Percentiles rank a stretch among this genome's conserved stretches.
Evolutionary conservation across 805 yeast species (phyloP).

Genomic region (Metschnikowia santaceciliae): DNA sequence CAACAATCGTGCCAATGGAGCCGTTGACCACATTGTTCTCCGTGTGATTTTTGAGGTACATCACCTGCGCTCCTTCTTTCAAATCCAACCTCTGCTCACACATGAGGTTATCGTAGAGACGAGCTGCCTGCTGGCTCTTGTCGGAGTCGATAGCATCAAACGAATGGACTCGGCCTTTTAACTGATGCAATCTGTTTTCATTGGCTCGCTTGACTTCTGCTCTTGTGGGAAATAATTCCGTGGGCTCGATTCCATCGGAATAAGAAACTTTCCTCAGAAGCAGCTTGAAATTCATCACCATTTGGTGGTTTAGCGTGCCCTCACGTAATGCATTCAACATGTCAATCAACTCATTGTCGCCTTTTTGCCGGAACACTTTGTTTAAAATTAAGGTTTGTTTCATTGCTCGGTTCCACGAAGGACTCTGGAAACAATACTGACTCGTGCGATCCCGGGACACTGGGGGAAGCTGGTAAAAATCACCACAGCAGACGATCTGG

Average conservation of each 20-base stretch:
- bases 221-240: slow-evolving; percentile 72
- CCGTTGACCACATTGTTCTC: slow-evolving; percentile 76
- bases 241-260: slow-evolving; percentile 62
- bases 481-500: slow-evolving; percentile 74
- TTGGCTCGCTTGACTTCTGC: slow-evolving; percentile 70
- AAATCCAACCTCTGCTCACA: slow-evolving; percentile 60
- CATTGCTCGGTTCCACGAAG: slow-evolving; percentile 58
- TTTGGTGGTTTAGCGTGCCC: slow-evolving; percentile 51
- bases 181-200: slow-evolving; percentile 39
- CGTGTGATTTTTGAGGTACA: slow-evolving; percentile 67
- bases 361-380: slow-evolving; percentile 73
- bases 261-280: slow-evolving; percentile 50
- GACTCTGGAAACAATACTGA: slow-evolving; percentile 62
- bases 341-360: slow-evolving; percentile 62
- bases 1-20: slow-evolving; percentile 65
- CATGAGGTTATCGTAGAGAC: slow-evolving; percentile 58
- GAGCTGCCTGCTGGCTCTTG: slow-evolving; percentile 32
- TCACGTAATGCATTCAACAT: slow-evolving; percentile 75
- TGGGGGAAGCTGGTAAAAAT: slow-evolving; percentile 80
- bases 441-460: slow-evolving; percentile 38
- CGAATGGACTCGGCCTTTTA: slow-evolving; percentile 42
- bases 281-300: slow-evolving; percentile 46
- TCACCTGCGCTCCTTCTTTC: slow-evolving; percentile 75
- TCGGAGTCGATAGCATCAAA: slow-evolving; percentile 60
- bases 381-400: slow-evolving; percentile 53